Percentiles rank a stretch among this genome's conserved stretches.
Evolutionary conservation across 176 grass and related monocot species (phyloP).

Genomic region (Areca catechu): DNA sequence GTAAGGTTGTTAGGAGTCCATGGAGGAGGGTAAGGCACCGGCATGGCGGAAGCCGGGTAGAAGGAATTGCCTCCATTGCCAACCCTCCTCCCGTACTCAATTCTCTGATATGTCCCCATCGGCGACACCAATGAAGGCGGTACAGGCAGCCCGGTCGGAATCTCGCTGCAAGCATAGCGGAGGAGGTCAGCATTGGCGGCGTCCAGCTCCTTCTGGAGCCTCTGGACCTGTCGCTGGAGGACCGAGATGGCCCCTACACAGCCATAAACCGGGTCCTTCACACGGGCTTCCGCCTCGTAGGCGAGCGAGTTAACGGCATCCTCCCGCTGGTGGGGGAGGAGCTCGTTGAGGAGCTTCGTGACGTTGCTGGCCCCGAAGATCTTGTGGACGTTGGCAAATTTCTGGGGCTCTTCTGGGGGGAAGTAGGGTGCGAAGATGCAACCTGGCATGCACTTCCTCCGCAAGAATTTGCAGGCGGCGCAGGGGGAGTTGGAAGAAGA

Average conservation of each 20-base stretch:
- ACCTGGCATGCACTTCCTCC: conserved; percentile 2
- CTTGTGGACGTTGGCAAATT: conserved; percentile 7
- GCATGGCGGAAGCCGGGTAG: too few relatives aligned
- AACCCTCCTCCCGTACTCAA: too few relatives aligned
- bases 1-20: too few relatives aligned
- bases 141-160: background rate
- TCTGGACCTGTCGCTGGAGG: background rate
- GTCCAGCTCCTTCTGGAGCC: background rate
- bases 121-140: too few relatives aligned
- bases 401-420: background rate
- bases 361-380: conserved; percentile 3
- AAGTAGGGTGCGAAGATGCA: conserved; percentile 9
- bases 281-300: conserved; percentile 6
- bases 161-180: background rate
- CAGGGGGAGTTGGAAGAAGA: background rate
- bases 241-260: background rate
- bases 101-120: too few relatives aligned
- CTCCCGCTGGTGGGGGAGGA: conserved; percentile 6
- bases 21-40: too few relatives aligned
- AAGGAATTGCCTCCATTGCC: too few relatives aligned
- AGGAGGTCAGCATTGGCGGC: background rate
- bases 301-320: conserved; percentile 5
- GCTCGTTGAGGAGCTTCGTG: conserved; percentile 4
- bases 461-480: conserved; percentile 3
- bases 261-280: conserved; percentile 4